These are phyloP conservation scores for Nepenthes gracilis DNA, from an alignment of 148 eudicot species.

Conservation along the genomic window DNA sequence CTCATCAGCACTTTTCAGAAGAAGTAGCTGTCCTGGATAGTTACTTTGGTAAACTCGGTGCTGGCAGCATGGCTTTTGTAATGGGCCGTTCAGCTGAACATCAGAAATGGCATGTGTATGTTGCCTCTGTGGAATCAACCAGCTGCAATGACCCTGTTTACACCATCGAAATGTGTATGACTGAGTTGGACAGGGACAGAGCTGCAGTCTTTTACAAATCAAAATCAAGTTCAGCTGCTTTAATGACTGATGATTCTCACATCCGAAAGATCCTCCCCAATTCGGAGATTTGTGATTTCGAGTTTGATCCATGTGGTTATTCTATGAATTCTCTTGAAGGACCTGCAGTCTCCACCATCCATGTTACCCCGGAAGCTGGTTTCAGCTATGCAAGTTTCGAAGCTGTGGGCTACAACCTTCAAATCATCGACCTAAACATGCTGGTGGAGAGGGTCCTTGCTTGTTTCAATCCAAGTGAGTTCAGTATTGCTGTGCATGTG, in stretches of 20 bases:
- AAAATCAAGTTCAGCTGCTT: conserved; percentile 36
- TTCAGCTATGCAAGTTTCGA: conserved; percentile 87
- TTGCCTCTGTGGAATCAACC: conserved; percentile 28
- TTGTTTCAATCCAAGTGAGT: conserved; percentile 61
- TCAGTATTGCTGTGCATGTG: conserved; percentile 45
- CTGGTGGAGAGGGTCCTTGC: conserved; percentile 51
- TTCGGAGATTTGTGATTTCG: conserved; percentile 64
- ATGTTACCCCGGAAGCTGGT: conserved; percentile 80
- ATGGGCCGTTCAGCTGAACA: conserved; percentile 35
- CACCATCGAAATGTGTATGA: conserved; percentile 83
- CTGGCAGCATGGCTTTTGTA: conserved; percentile 38
- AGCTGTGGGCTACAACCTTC: conserved; percentile 58
- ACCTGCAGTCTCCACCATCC: conserved; percentile 58
- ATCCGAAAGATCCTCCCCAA: conserved; percentile 61
- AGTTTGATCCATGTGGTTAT: conserved; percentile 80
- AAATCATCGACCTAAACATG: conserved; percentile 19
- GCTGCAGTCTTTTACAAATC: conserved; percentile 59
- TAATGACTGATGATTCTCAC: conserved; percentile 55
- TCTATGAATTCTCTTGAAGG: conserved; percentile 78
- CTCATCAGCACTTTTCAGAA: conserved; percentile 56
- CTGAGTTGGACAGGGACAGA: conserved; percentile 37
- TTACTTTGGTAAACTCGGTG: conserved; percentile 45
- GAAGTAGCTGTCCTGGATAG: conserved; percentile 47
- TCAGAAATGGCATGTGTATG: conserved; percentile 65
- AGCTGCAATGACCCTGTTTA: conserved; percentile 10